Base-by-base conservation (phyloP, 495 filamentous ascomycete species). In the Thozetella sp. region DNA sequence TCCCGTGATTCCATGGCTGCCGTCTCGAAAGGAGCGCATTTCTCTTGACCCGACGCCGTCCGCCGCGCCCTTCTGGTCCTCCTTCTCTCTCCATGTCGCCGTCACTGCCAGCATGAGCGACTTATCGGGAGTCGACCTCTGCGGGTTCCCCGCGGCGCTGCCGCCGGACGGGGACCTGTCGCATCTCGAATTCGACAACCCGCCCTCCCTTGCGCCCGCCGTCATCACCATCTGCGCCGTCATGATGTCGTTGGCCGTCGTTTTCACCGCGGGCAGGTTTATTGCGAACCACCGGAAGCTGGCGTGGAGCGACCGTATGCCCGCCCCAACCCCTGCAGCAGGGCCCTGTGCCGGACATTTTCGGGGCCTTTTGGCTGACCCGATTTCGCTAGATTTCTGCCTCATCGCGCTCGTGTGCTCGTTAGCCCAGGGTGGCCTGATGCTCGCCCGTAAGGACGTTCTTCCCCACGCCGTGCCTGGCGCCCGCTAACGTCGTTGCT, bases 111-210 rank as follows among this genome's bases (percentile, higher is more conserved):
- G 17, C 6, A 37, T 37, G 9, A 37, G 6, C 9, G 30, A 37
- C 30, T 37, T 37, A 6, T 37, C 48, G 1, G 54, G 24, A 9
- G 13, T 40, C 37, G 61, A 63, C 30, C 62, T 60, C 12, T 64
- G 62, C 43, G 10, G 10, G 1, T 19, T 63, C 37, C 57, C 66
- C 1, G 60, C 54, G 10, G 34, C 61, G n/a, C 24, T 51, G n/a
- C 63, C 66, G 25, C 66, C 66, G 19, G 30, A 43, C 0, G 66
- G 63, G 0, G 55, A n/a, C n/a, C n/a, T n/a, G n/a, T n/a, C 58
- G 2, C 27, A 19, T 22, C 58, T 57, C 11, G 53, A 68, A 24
- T 68, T 63, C n/a, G 34, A 56, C 23, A 23, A 62, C 25, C 61
- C 63, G 10, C 22, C 53, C 17, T 55, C 63, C 25, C 57, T 57